Evolutionary conservation across 208 protist species (phyloP).

Genomic region (Leishmania guyanensis): DNA sequence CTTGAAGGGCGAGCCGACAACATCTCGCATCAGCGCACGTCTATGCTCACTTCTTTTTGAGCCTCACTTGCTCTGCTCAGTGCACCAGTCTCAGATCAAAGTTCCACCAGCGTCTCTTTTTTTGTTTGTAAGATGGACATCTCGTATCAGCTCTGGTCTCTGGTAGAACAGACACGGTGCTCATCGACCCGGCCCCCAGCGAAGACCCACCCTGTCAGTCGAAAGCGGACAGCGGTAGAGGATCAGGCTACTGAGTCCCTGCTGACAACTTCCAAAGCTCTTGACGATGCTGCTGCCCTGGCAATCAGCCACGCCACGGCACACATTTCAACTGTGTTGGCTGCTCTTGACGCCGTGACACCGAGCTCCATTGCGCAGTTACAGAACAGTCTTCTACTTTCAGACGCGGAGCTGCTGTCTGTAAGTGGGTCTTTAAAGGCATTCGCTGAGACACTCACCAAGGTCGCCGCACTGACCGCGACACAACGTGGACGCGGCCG

Average conservation of each 20-base stretch:
- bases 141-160: constrained; percentile 22
- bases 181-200: not conserved
- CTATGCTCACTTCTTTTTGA: not conserved
- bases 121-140: constrained; percentile 11
- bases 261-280: constrained; percentile 16
- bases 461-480: constrained; percentile 9
- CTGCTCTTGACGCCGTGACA: constrained; percentile 46
- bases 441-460: constrained; percentile 38
- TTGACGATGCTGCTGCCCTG: constrained; percentile 3
- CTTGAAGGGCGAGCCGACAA: not conserved
- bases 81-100: not conserved
- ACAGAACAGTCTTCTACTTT: constrained; percentile 65
- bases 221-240: not conserved
- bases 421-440: constrained; percentile 50
- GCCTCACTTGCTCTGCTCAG: not conserved
- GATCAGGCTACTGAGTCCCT: constrained; percentile 16
- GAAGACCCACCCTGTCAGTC: not conserved
- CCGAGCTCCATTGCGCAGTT: constrained; percentile 38
- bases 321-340: constrained; percentile 30
- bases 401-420: constrained; percentile 73
- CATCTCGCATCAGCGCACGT: not conserved
- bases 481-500: not conserved
- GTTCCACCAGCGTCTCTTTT: not conserved
- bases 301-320: constrained; percentile 13
- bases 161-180: constrained; percentile 14